Evolutionary conservation across 177 flowering plant genomes (phyloP).

Genomic region (Vitis hybrid): DNA sequence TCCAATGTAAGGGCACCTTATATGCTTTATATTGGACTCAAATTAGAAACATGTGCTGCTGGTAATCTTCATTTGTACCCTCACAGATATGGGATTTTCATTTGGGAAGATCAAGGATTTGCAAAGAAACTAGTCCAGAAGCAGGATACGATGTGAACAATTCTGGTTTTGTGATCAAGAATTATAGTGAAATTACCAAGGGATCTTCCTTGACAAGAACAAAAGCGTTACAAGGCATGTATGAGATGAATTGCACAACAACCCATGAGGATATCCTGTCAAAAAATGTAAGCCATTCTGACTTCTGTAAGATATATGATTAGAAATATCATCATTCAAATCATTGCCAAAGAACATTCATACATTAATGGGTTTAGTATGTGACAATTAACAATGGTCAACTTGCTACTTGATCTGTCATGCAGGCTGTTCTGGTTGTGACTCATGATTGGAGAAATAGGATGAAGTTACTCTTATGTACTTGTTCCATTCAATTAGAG

Average conservation of each 20-base stretch:
- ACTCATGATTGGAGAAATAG: no score
- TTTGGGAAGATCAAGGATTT: constrained; percentile 1
- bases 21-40: no score
- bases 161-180: constrained; percentile 6
- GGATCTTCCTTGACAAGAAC: background rate
- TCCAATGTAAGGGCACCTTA: no score
- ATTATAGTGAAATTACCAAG: background rate
- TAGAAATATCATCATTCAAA: background rate
- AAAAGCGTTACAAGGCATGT: background rate
- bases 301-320: background rate
- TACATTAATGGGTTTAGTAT: background rate
- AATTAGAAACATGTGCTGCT: no score
- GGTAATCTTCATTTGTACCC: background rate
- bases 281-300: constrained; percentile 1
- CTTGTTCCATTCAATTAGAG: no score
- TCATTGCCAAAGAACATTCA: background rate
- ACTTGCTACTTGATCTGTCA: no score
- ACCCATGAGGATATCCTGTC: background rate
- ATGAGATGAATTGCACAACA: no score
- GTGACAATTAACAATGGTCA: no score
- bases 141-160: background rate
- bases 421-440: no score
- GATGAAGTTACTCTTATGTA: no score
- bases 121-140: constrained; percentile 2
- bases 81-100: constrained; percentile 20